Evolutionary conservation across 176 grass and related monocot genomes (phyloP).

Genomic region (Canna indica): DNA sequence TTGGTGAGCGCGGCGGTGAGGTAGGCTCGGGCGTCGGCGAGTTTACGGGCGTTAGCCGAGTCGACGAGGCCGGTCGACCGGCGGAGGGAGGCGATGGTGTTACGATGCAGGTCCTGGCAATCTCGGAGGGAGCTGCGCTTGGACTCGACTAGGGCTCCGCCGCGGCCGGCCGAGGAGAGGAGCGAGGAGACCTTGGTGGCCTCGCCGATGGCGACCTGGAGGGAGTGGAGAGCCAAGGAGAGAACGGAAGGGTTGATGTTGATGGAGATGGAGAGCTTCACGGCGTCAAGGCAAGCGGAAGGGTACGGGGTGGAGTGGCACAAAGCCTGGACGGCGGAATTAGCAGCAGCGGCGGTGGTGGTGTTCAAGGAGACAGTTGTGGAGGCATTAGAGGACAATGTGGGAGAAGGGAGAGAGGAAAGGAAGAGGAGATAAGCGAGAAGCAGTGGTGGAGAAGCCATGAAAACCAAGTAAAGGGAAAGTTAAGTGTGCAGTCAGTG

Average conservation of each 20-base stretch:
- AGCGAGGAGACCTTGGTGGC: conserved; percentile 6
- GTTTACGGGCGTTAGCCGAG: background rate
- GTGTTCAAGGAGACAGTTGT: background rate
- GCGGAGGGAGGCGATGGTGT: conserved; percentile 6
- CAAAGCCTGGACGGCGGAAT: background rate
- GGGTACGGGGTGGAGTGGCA: conserved; percentile 9
- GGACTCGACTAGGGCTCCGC: background rate
- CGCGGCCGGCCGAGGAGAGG: background rate
- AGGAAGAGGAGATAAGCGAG: background rate
- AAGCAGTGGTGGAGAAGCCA: background rate
- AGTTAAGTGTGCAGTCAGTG: no score
- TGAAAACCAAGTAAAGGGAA: no score
- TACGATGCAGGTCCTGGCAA: conserved; percentile 10
- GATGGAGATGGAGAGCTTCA: conserved; percentile 9
- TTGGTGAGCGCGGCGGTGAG: conserved; percentile 15
- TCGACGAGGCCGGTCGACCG: background rate
- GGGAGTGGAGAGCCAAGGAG: conserved; percentile 6
- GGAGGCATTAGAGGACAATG: background rate
- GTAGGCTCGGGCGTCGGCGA: conserved; percentile 8
- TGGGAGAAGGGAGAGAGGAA: background rate
- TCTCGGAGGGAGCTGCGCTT: conserved; percentile 15
- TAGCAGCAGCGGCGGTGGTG: background rate
- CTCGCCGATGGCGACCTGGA: background rate
- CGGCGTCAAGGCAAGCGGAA: conserved; percentile 1
- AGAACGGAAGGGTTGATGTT: conserved; percentile 11